Base-by-base conservation (phyloP, 441 rosid genomes). In the Populus hybrid region DNA sequence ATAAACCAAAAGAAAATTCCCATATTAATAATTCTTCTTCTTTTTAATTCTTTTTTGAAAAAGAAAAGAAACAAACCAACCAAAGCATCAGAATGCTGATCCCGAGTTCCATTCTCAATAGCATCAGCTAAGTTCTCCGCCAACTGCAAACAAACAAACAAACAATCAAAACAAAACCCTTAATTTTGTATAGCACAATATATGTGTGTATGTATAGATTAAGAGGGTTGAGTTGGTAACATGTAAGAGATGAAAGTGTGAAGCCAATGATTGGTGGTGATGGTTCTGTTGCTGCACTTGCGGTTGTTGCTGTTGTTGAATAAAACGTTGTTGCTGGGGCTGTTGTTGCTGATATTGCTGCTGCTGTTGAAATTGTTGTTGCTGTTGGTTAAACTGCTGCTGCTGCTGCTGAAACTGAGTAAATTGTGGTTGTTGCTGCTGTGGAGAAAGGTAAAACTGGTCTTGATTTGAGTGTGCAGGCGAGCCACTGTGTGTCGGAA, bases 191-290 rank as follows among this genome's bases (percentile, higher is more conserved):
- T 16, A 42, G 6, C 3, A 50, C 11, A 20, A 59, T 35, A 24
- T 12, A 0, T 16, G 20, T 0, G 23, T 9, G 16, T 8, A 10
- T 16, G 50, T 2, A 1, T 30, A 67, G 42, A n/a, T 9, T 12
- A 36, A 57, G 38, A 42, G 50, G 69, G 46, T 35, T 21, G 5
- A 34, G 24, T 16, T 35, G 2, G 30, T 12, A 82, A 95, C 98
- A 20, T 85, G 93, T 74, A 86, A 82, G 77, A 95, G 91, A 84
- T 90, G 97, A 79, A 93, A 95, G 78, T 91, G 97, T 34, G 99
- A 95, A 21, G 99, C 97, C 57, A 95, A 90, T 4, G 99, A 92
- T 78, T 93, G 97, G 77, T 93, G 98, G 3, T 87, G 95, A 16
- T 87, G 94, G n/a, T 78, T 90, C 81, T 89, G 93, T 20, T 84